A percentile compares a stretch with the other conserved stretches of the same genome.
phyloP scores from a whole-genome alignment of 192 early-diverging fungal genomes.

The Coemansia umbellata region DNA sequence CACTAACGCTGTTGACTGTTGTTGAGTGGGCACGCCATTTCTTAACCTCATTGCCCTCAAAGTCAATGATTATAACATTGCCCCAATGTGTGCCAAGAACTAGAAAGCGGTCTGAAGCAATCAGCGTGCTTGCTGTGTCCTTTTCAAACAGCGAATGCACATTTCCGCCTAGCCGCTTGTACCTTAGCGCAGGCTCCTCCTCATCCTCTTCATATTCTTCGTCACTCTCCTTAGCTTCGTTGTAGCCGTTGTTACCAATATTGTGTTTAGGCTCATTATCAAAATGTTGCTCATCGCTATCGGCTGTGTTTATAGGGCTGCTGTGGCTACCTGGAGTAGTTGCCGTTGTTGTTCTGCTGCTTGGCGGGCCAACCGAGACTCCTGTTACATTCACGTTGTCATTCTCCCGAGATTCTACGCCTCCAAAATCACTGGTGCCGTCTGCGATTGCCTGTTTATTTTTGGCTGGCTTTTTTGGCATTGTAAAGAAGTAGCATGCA shows the following conservation, averaged over 20 bases:
- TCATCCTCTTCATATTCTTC: slow-evolving; percentile 65
- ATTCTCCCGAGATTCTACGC: not conserved
- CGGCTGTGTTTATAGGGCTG: not conserved
- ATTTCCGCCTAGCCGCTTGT: slow-evolving; percentile 75
- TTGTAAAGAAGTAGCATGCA: too few relatives aligned
- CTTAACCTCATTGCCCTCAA: slow-evolving; percentile 87
- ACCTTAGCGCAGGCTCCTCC: slow-evolving; percentile 89
- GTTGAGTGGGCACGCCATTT: slow-evolving; percentile 79
- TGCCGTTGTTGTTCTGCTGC: not conserved
- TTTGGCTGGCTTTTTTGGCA: not conserved
- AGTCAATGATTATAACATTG: slow-evolving; percentile 82
- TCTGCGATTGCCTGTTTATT: not conserved
- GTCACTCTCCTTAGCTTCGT: slow-evolving; percentile 45
- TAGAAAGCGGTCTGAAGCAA: slow-evolving; percentile 81
- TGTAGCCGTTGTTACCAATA: slow-evolving; percentile 10
- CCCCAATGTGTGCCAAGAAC: slow-evolving; percentile 94
- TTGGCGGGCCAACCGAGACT: not conserved
- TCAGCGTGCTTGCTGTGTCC: slow-evolving; percentile 78
- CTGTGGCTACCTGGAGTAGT: not conserved
- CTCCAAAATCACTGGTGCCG: too few relatives aligned
- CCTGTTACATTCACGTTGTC: not conserved
- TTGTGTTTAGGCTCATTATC: too few relatives aligned
- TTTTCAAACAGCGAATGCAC: slow-evolving; percentile 68
- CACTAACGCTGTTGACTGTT: slow-evolving; percentile 81
- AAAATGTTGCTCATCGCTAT: too few relatives aligned